Evolutionary conservation across 768 basidiomycete species (phyloP), one percentile per base, ranked within the genome.

Genomic region (Boletus rufocinnamomeus): DNA sequence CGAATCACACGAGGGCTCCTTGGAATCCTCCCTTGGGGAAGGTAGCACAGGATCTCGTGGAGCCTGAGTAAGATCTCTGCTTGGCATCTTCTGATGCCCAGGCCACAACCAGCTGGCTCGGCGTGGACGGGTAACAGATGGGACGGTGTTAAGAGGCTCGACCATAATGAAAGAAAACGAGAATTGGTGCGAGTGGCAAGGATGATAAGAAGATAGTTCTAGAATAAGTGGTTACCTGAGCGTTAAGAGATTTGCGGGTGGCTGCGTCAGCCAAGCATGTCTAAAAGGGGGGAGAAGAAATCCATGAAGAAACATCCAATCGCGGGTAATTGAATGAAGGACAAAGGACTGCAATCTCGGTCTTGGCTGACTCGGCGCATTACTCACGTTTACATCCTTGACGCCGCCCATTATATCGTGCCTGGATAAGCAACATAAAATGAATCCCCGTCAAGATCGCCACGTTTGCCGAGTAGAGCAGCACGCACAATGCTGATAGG

Each of bases 341-440:
- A 53, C 28, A 57, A 57, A 50, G 55, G 51, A 38, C 7, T n/a
- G 27, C 32, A 47, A 44, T 25, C 47, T 27, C 34, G 37, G 46
- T 48, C 72, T 70, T 70, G 71, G 72, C 68, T 43, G 56, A 50
- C 58, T 62, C 27, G 58, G 56, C 44, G 14, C 28, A 46, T 57
- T 50, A 74, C 72, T 74, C 63, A 73, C 72, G 19, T 68, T 73
- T 38, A 48, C 47, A 59, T 71, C 66, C 63, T 71, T 74, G 44
- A 56, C 37, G 4, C 67, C 63, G 30, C 65, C 62, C 70, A 69
- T 72, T 43, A 44, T 69, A 21, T 45, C 30, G 21, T 40, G 16
- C 28, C 63, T 63, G 23, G 49, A 52, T 46, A 40, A 52, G 25
- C 23, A 50, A 57, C 9, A 35, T 27, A 32, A 8, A 40, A 50